Evolutionary conservation across 2,329 filamentous ascomycete genomes (phyloP).

Genomic region (Coniella vitis): DNA sequence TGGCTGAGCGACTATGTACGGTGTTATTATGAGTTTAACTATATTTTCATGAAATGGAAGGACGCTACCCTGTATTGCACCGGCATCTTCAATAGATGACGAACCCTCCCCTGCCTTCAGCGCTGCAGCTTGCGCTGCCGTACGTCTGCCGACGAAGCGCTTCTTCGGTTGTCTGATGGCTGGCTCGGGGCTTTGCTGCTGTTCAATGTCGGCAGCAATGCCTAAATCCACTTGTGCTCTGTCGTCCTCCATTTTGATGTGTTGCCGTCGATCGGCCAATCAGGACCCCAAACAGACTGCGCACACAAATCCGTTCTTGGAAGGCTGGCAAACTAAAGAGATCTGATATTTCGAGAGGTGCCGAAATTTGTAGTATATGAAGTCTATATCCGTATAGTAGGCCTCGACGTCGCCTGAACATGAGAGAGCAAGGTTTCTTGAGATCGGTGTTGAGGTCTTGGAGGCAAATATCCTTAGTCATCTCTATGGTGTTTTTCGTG

Average conservation of each 20-base stretch:
- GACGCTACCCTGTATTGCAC: slow-evolving; percentile 59
- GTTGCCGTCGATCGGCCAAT: background rate
- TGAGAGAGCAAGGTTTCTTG: background rate
- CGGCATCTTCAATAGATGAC: slow-evolving; percentile 48
- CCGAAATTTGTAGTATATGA: no score
- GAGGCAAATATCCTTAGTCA: background rate
- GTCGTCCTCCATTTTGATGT: slow-evolving; percentile 64
- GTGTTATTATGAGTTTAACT: slow-evolving; percentile 5
- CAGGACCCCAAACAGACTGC: background rate
- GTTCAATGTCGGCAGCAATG: slow-evolving; percentile 59
- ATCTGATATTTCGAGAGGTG: no score
- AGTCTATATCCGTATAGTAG: no score
- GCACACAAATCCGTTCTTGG: background rate
- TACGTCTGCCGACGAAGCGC: slow-evolving; percentile 79
- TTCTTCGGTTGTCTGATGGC: slow-evolving; percentile 72
- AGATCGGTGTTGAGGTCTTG: no score
- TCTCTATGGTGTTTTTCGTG: background rate
- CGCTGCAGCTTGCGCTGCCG: slow-evolving; percentile 55
- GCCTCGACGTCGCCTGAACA: no score
- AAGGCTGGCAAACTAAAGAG: no score
- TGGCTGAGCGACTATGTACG: slow-evolving; percentile 56
- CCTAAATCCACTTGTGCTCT: slow-evolving; percentile 64
- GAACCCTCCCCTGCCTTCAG: slow-evolving; percentile 33
- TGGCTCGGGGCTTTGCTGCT: slow-evolving; percentile 33
- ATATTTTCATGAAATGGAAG: background rate